Base-by-base conservation (phyloP, 225 moss, liverwort and hornwort genomes). In the Anthoceros angustus region DNA sequence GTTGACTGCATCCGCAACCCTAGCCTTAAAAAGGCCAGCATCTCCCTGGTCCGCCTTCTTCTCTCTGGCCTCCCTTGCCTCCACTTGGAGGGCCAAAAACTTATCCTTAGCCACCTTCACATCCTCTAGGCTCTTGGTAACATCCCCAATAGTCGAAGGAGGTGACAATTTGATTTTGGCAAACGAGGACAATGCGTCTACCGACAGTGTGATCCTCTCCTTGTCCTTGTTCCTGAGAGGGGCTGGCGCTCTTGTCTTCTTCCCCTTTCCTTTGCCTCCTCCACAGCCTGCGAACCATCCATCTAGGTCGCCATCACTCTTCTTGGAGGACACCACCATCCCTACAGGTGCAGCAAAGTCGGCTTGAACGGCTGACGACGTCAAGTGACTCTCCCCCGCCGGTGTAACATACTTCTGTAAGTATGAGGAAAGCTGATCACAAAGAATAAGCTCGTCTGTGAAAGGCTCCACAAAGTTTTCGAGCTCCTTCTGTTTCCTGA, bases 391-490 rank as follows among this genome's bases (percentile, higher is more conserved):
- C 55, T 86, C 85, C 64, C 88, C 88, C 5, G 74, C 72, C 7
- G 74, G 71, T 39, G 86, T 86, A 5, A 76, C 77, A 66, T 81
- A 81, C 72, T 93, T 93, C 65, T 80, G 86, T 25, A 93, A 82
- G 63, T 86, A 93, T 49, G 89, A 86, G 41, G 74, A 85, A 40
- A 93, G 85, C 79, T 93, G 92, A 41, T 93, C 89, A 39, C 89
- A 83, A 50, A 89, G 75, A 41, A 93, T 93, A 48, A 93, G 89
- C 73, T 93, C 92, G 63, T 93, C 89, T 7, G 92, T 89, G 72
- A 75, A 93, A 66, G 92, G 92, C 80, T 92, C 92, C 23, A 92
- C 86, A 42, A 80, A 92, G 77, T 89, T 92, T 69, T 92, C 88
- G 24, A 89, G 79, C 68, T 88, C 92, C 42, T 86, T 82, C 74